Evolutionary conservation across 208 protist genomes (phyloP), one percentile per base, ranked within the genome.

Genomic region (Trypanosoma cruzi): DNA sequence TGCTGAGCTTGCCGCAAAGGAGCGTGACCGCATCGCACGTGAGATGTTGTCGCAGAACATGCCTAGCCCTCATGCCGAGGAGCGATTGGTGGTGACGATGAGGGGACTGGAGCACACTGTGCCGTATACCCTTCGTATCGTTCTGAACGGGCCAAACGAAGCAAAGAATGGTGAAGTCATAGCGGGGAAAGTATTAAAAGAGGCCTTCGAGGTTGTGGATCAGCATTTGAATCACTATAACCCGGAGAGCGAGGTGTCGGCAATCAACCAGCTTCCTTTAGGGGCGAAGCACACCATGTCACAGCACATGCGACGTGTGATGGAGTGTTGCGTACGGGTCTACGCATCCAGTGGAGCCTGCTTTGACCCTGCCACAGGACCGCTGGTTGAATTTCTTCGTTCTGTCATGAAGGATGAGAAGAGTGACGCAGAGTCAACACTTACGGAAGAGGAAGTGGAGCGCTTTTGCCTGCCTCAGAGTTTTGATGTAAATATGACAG

Each of bases 71-170:
- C 50, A 61, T 26, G 49, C 64, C 20, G 63, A 81, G 18, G 63
- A 74, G 46, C 81, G 71, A 22, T 64, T 54, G 1, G 66, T 84
- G 20, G 36, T 89, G 42, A 73, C 74, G 16, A 64, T 84, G 61
- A 77, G 64, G 2, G 89, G 83, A 29, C 22, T 94, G 18, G 64
- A 79, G 46, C 82, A 85, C 78, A 94, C 89, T 0, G 82, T 94
- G n/a, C 89, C 85, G 46, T 94, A 89, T 67, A 78, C 81, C 13
- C 82, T 92, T 40, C 72, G 34, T 49, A 22, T 82, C 28, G 75
- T 71, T 50, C 14, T 50, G 28, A 24, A 50, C 16, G 44, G n/a
- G 14, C 26, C 24, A 42, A 54, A 3, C 4, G 24, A 22, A 2
- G 56, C 34, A 37, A 44, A 24, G 34, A 59, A 58, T 14, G 14